Percentiles rank a stretch among this genome's conserved stretches.
phyloP scores from a whole-genome alignment of 2,329 filamentous ascomycete genomes.

The Aureobasidium sp. region DNA sequence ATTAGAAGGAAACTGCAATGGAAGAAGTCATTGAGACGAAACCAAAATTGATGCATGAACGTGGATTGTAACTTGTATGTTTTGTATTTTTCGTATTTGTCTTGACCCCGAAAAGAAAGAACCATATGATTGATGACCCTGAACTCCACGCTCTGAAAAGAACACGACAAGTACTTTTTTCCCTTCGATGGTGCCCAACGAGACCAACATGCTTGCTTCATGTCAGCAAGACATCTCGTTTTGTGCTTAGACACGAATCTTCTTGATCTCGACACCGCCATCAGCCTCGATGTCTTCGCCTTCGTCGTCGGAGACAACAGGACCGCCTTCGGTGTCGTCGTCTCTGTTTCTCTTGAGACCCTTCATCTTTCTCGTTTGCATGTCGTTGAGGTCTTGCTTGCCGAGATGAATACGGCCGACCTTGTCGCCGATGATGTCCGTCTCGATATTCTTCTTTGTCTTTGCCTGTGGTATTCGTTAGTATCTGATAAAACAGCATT shows the following conservation, averaged over 20 bases:
- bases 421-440: constrained; percentile 91
- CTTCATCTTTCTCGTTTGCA: constrained; percentile 99
- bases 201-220: not conserved
- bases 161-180: not conserved
- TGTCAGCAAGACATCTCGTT: not conserved
- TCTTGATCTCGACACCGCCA: constrained; percentile 19
- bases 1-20: not conserved
- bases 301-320: constrained; percentile 23
- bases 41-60: not conserved
- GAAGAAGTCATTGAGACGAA: not conserved
- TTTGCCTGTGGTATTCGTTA: constrained; percentile 32
- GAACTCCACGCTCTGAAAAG: constrained; percentile 18
- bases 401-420: constrained; percentile 85
- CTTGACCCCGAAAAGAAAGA: not conserved
- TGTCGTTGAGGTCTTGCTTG: constrained; percentile 74
- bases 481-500: not conserved
- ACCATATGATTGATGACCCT: not conserved
- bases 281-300: constrained; percentile 16
- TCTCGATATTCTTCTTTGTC: constrained; percentile 94
- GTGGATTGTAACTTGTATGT: not conserved
- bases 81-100: not conserved
- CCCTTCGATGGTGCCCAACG: not conserved
- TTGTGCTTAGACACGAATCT: constrained; percentile 14
- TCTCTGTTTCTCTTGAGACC: constrained; percentile 79
- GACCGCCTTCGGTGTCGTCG: constrained; percentile 48